phyloP scores from a whole-genome alignment of 768 basidiomycete genomes.

The Sarcodon sp. region DNA sequence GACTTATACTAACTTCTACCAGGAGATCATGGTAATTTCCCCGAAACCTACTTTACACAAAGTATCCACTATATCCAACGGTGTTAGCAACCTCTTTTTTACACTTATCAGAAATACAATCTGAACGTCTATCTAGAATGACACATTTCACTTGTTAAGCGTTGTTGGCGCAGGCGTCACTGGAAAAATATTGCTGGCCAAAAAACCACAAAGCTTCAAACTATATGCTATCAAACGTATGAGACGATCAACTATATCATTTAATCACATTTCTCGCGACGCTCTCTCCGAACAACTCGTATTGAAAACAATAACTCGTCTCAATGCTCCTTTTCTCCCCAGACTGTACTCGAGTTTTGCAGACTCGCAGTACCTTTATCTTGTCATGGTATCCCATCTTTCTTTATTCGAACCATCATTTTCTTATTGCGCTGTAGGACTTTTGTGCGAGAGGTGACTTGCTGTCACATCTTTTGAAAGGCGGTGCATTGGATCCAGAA shows the following conservation, averaged over 20 bases:
- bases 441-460: constrained; percentile 20
- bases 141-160: background rate
- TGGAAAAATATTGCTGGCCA: background rate
- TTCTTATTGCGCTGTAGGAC: constrained; percentile 15
- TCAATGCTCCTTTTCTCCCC: constrained; percentile 24
- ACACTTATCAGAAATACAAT: background rate
- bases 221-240: background rate
- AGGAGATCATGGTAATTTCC: background rate
- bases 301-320: constrained; percentile 21
- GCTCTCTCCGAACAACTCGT: constrained; percentile 18
- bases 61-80: background rate
- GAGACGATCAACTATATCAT: background rate
- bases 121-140: background rate
- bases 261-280: background rate
- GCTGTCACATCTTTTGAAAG: constrained; percentile 15
- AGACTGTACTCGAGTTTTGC: constrained; percentile 27
- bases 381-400: constrained; percentile 23
- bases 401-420: constrained; percentile 3
- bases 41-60: background rate
- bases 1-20: background rate
- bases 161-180: background rate
- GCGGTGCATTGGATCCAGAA: constrained; percentile 22
- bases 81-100: background rate
- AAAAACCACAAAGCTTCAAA: background rate
- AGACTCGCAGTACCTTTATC: constrained; percentile 22